These are phyloP conservation scores for Grammothele lineata DNA, from an alignment of 768 basidiomycete genomes.

Conservation along the genomic window DNA sequence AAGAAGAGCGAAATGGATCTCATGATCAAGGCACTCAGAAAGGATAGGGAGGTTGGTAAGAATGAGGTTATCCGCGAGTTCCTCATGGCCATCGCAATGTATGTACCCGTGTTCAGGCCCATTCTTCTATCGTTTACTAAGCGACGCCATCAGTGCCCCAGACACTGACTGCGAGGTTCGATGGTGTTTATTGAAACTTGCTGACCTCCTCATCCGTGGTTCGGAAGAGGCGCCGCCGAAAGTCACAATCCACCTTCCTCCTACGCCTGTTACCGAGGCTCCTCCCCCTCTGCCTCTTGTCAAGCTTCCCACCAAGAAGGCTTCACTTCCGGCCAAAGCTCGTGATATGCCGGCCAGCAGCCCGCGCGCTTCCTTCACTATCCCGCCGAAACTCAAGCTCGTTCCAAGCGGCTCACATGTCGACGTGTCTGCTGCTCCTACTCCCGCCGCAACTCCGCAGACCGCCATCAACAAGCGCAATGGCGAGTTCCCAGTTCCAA, in stretches of 20 bases:
- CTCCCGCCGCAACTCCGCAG: slow-evolving; percentile 13
- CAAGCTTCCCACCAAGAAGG: slow-evolving; percentile 47
- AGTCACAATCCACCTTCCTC: slow-evolving; percentile 75
- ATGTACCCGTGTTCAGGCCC: slow-evolving; percentile 22
- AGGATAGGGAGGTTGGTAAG: slow-evolving; percentile 82
- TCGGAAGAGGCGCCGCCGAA: slow-evolving; percentile 82
- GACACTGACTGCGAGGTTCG: slow-evolving; percentile 86
- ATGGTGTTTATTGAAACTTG: slow-evolving; percentile 87
- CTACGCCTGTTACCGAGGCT: slow-evolving; percentile 65
- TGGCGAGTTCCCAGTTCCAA: slow-evolving; percentile 14
- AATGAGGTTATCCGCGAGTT: slow-evolving; percentile 75
- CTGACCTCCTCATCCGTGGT: slow-evolving; percentile 82
- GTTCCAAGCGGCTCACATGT: slow-evolving; percentile 29
- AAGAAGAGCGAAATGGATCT: slow-evolving; percentile 82
- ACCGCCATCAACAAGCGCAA: slow-evolving; percentile 10
- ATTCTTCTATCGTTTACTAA: too few relatives aligned
- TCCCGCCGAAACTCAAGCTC: slow-evolving; percentile 57
- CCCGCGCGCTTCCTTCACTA: slow-evolving; percentile 26
- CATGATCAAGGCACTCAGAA: slow-evolving; percentile 83
- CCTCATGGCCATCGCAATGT: slow-evolving; percentile 82
- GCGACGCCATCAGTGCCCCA: slow-evolving; percentile 46
- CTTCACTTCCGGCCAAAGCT: slow-evolving; percentile 24
- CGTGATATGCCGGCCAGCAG: slow-evolving; percentile 20
- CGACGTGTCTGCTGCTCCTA: slow-evolving; percentile 23
- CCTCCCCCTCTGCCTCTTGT: slow-evolving; percentile 51